Base-by-base conservation (phyloP, 2,329 filamentous ascomycete genomes). In the Cadophora luteo-olivacea region DNA sequence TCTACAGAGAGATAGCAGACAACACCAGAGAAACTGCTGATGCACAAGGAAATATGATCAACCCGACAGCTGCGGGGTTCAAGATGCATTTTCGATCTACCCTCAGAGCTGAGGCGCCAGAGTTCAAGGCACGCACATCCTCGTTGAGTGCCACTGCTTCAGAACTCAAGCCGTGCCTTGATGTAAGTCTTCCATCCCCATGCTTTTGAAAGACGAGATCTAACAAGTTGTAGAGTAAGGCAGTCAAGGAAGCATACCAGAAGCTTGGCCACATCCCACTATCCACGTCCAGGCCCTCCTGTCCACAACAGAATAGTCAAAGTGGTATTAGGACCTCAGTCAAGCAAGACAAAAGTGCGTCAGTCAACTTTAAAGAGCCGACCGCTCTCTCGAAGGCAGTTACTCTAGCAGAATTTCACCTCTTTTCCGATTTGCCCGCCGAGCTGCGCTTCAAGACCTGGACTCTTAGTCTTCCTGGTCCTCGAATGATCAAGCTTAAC, bases 361-460 rank as follows among this genome's bases (percentile, higher is more conserved):
- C 41, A 11, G 16, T 6, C 16, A 48, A 3, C 14, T 2, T n/a
- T 6, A 6, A 48, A 16, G 5, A 6, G 3, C 41, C 33, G 7
- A 5, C 52, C 1, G 11, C 16, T 22, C 25, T 41, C 32, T 19
- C 48, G 4, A 38, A 64, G 24, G 24, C 29, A 9, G 24, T 36
- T 4, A 24, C 45, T 29, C 16, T 14, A n/a, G 19, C 32, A 19
- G 54, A 60, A 16, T 68, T 68, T 29, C 41, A 49, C 8, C 14
- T 29, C 54, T 68, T 63, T 25, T 8, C 32, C 3, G 25, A 65
- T 6, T 62, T 68, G 14, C 55, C 67, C 51, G 19, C 41, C 12
- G 62, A 68, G 57, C 6, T 65, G 12, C 45, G 67, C 41, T 19
- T 45, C 32, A 48, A 52, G 32, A 68, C 63, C 22, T 68, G 62